phyloP scores from a whole-genome alignment of 306 rosid species.

The Vigna mungo region DNA sequence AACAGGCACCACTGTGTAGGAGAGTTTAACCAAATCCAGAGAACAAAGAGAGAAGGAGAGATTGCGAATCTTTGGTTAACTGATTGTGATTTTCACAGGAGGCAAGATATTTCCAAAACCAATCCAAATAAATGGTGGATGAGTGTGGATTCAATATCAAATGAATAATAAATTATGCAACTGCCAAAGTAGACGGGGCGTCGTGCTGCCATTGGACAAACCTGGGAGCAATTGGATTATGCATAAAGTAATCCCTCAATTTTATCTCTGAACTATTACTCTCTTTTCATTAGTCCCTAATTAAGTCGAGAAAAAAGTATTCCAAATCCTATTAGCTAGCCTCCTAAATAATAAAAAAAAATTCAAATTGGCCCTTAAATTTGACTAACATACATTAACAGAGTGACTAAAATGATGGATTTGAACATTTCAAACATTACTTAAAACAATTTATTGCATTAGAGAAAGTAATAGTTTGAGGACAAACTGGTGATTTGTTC shows the following conservation, averaged over 20 bases:
- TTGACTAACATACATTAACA: neutral
- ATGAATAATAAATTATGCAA: slow-evolving; percentile 12
- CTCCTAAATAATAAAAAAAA: too few relatives aligned
- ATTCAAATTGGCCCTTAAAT: neutral
- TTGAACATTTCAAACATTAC: neutral
- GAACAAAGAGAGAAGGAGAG: neutral
- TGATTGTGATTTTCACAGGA: neutral
- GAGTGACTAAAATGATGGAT: neutral
- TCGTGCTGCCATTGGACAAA: neutral
- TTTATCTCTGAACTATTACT: too few relatives aligned
- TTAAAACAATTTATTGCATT: neutral
- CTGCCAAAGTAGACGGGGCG: neutral
- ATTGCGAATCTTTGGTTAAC: slow-evolving; percentile 8
- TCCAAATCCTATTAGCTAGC: too few relatives aligned
- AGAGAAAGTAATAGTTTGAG: neutral
- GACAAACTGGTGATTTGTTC: neutral
- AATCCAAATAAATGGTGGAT: slow-evolving; percentile 5
- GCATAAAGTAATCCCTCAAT: too few relatives aligned
- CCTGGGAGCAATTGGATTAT: neutral
- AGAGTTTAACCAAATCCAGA: slow-evolving; percentile 16
- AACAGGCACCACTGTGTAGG: neutral
- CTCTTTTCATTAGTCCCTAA: too few relatives aligned
- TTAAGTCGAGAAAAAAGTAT: too few relatives aligned
- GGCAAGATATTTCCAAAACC: slow-evolving; percentile 16
- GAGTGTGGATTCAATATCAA: slow-evolving; percentile 6